Conservation (phyloP, 176 grass and related monocot species). For the Tillandsia fasciculata region DNA sequence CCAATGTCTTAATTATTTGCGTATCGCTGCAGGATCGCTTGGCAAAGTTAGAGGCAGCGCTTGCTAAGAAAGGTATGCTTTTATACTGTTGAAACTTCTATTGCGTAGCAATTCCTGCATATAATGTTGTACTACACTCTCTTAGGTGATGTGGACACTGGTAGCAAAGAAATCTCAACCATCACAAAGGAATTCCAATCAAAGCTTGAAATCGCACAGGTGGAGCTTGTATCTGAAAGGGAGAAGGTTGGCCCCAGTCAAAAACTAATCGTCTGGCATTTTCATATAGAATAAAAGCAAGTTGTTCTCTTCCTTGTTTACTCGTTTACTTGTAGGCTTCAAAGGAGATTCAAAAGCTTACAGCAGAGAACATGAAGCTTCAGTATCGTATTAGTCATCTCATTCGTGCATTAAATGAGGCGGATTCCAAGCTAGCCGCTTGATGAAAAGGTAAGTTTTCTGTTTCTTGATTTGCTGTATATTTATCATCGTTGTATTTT, state of each 20-base stretch:
- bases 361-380: constrained; percentile 10
- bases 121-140: neutral
- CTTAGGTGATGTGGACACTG: constrained; percentile 3
- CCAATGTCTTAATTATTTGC: neutral
- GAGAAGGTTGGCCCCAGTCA: constrained; percentile 3
- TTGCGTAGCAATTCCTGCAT: neutral
- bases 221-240: constrained; percentile 8
- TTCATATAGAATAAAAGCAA: neutral
- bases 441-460: neutral
- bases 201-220: constrained; percentile 15
- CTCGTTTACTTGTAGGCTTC: neutral
- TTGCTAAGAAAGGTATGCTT: constrained; percentile 11
- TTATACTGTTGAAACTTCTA: neutral
- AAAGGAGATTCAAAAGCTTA: constrained; percentile 3
- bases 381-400: constrained; percentile 10
- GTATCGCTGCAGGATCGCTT: constrained; percentile 13
- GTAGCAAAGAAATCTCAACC: constrained; percentile 12
- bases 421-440: neutral
- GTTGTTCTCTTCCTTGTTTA: neutral
- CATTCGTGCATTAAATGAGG: constrained; percentile 6
- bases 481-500: neutral
- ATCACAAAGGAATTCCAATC: constrained; percentile 4
- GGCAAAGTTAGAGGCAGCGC: constrained; percentile 14
- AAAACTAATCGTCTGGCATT: neutral
- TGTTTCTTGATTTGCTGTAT: neutral